Evolutionary conservation across 805 yeast species (phyloP), one percentile per base, ranked within the genome.

Genomic region (Lachancea sp.): DNA sequence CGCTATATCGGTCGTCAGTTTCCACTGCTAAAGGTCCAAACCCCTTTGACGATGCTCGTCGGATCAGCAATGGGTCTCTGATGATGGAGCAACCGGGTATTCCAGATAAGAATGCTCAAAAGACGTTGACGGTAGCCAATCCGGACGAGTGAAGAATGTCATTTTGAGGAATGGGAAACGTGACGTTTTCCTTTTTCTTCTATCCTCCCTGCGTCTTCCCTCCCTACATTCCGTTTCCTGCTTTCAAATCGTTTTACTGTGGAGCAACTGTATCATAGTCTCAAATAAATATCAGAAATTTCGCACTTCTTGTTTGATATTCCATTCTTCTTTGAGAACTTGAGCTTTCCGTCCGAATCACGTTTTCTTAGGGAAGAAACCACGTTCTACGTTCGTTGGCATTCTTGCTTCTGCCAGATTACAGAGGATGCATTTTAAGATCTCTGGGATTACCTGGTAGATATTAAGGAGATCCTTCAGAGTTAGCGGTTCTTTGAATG

Each of bases 61-160:
- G 96, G 48, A 70, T 85, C 46, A 78, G 88, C 52, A 90, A 84
- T 53, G 96, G 96, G 4, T 79, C 90, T 2, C 68, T 89, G 40
- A 89, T 89, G 40, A 89, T 94, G 8, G 94, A 87, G 59, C 94
- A 83, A 46, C 77, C 85, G 3, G 92, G 39, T 9, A 22, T 25
- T 9, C 85, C 59, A 84, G 81, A 63, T 72, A 84, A 36, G 70
- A 88, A 56, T n/a, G 45, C 41, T 13, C 54, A 43, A 8, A 86
- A 86, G 65, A 78, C 85, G 15, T 68, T 89, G 34, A 80, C 87
- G 45, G 95, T 89, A 9, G 89, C 95, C 24, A 89, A 89, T 55
- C 96, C 96, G 1, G 95, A 86, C 59, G 79, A 73, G 48, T 46
- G 23, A 30, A 22, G 11, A 6, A 12, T 6, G 8, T 6, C 7